Base-by-base conservation (phyloP, 2,329 filamentous ascomycete species). In the Teratosphaeria pseudoeucalypti region DNA sequence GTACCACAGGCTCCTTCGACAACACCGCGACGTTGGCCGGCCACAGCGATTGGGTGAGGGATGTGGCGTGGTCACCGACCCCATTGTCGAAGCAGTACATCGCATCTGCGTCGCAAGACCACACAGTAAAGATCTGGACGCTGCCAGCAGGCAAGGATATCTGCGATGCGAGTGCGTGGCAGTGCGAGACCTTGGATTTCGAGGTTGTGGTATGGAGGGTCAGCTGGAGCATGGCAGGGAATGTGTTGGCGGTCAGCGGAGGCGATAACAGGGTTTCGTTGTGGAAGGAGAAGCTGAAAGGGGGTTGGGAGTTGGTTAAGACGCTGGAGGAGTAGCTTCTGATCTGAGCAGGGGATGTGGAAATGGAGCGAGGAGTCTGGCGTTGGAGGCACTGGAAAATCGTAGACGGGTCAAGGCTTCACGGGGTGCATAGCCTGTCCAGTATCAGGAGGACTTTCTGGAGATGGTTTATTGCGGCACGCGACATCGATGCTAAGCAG, bases 71-170 rank as follows among this genome's bases (percentile, higher is more conserved):
- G 94, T 92, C 89, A 56, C 94, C 94, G 11, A 96, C 91, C 27
- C 89, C 97, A 59, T 81, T 99, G 61, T 89, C 92, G 69, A 96
- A 96, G 81, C 90, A 87, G 60, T 99, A 99, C 78, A 96, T 99
- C 72, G 94, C 94, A 34, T 92, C 88, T 55, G 94, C 92, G 11
- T 92, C 88, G 58, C 92, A 97, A 78, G 94, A 99, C 75, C 95
- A 95, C 82, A 96, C 91, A 9, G 92, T 97, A 63, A 86, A 91
- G 66, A 96, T 99, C 77, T 99, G 94, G 94, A 97, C 92, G 10
- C 74, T 76, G 47, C 67, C 77, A 5, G 70, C 71, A 4, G 68
- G 68, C n/a, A 66, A 65, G 26, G 70, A 74, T 32, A 62, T 84
- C 19, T 62, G 61, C 6, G 69, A 74, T 60, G 60, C 84, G 16